phyloP scores from a whole-genome alignment of 2,329 filamentous ascomycete species.

The Cladophialophora exuberans region DNA sequence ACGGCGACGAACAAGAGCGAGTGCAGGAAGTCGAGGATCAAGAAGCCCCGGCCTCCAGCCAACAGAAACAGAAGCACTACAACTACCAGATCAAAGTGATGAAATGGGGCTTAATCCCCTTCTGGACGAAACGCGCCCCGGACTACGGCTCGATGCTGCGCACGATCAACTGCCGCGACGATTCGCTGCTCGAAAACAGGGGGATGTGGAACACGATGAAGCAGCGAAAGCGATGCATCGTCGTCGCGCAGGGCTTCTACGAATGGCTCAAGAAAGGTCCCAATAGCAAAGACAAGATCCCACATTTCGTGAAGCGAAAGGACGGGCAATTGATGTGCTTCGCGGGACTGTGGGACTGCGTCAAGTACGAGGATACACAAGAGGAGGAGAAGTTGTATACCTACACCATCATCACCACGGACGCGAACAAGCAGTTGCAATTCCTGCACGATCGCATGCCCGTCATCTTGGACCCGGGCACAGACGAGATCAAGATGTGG shows the following conservation, averaged over 20 bases:
- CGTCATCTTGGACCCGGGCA: slow-evolving; percentile 80
- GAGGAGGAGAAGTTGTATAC: slow-evolving; percentile 76
- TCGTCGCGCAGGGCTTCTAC: slow-evolving; percentile 90
- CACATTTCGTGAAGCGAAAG: slow-evolving; percentile 79
- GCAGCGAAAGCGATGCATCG: slow-evolving; percentile 80
- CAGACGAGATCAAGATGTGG: slow-evolving; percentile 72
- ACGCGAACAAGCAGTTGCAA: slow-evolving; percentile 76
- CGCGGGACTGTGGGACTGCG: slow-evolving; percentile 89
- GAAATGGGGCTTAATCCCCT: slow-evolving; percentile 95
- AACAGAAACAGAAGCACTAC: slow-evolving; percentile 41
- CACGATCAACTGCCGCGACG: slow-evolving; percentile 94
- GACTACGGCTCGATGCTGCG: slow-evolving; percentile 77
- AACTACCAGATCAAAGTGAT: slow-evolving; percentile 86
- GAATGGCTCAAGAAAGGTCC: slow-evolving; percentile 86
- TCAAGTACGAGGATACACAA: slow-evolving; percentile 77
- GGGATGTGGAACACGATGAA: slow-evolving; percentile 96
- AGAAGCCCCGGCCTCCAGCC: slow-evolving; percentile 13
- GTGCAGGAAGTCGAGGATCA: slow-evolving; percentile 4
- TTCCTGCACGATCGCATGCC: slow-evolving; percentile 97
- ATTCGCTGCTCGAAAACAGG: slow-evolving; percentile 73
- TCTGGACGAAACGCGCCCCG: slow-evolving; percentile 85
- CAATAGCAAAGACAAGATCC: slow-evolving; percentile 75
- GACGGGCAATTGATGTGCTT: slow-evolving; percentile 86
- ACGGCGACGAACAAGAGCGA: slow-evolving; percentile 22
- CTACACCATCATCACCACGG: slow-evolving; percentile 92